A percentile compares a stretch with the other conserved stretches of the same genome.
Conservation (phyloP, 2,329 filamentous ascomycete genomes). For the Hymenoscyphus albidus region DNA sequence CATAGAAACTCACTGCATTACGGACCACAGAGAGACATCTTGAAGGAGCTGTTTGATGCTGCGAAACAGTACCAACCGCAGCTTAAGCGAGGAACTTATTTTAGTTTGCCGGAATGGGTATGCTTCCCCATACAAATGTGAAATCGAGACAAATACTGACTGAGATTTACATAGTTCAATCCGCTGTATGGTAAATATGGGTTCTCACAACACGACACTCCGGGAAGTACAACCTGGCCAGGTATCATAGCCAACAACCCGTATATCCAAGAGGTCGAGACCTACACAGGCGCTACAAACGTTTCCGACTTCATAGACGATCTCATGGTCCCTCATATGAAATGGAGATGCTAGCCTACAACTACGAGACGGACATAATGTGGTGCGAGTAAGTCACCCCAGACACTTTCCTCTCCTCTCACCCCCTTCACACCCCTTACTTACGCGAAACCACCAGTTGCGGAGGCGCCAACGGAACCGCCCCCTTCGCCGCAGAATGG, state of each 20-base stretch:
- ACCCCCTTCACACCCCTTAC: too few species aligned
- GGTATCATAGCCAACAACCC: conserved; percentile 42
- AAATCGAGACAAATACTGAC: background rate
- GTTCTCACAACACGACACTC: conserved; percentile 36
- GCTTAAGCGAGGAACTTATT: conserved; percentile 45
- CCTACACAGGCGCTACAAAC: conserved; percentile 42
- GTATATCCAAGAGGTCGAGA: conserved; percentile 40
- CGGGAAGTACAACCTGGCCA: conserved; percentile 36
- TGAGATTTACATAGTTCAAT: conserved; percentile 35
- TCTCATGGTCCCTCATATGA: conserved; percentile 45
- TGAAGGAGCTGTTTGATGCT: conserved; percentile 44
- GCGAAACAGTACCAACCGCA: conserved; percentile 40
- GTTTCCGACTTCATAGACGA: conserved; percentile 42
- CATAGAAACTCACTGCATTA: conserved; percentile 42
- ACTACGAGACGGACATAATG: conserved; percentile 45
- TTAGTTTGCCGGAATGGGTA: conserved; percentile 46
- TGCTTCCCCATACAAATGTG: background rate
- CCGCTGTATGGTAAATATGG: conserved; percentile 43
- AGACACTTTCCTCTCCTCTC: too few species aligned
- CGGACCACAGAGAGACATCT: conserved; percentile 40
- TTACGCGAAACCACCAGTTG: background rate
- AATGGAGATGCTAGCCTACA: conserved; percentile 43
- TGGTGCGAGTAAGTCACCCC: conserved; percentile 41
- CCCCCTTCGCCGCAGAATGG: conserved; percentile 41
- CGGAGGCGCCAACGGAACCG: conserved; percentile 41